These are phyloP conservation scores for Thecaphora thlaspeos DNA, from an alignment of 1,284 basidiomycete genomes.

Conservation along the genomic window DNA sequence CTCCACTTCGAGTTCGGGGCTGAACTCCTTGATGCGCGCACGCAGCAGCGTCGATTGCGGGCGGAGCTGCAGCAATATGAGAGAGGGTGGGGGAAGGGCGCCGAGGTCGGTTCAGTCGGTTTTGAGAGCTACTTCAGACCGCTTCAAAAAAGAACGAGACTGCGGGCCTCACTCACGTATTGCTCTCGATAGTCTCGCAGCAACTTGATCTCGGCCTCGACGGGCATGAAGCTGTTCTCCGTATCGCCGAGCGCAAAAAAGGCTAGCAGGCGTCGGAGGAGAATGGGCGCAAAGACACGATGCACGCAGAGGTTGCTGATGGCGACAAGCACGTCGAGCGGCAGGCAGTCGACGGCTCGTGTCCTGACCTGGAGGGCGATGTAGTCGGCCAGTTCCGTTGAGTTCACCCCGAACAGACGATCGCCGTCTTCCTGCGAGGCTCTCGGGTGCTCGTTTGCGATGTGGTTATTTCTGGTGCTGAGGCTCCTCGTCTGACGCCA, in stretches of 20 bases:
- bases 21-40: too few relatives aligned
- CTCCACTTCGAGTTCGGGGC: too few relatives aligned
- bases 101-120: too few relatives aligned
- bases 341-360: neutral
- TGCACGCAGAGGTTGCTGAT: conserved; percentile 12
- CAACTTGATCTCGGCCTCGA: conserved; percentile 8
- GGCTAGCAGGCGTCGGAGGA: conserved; percentile 6
- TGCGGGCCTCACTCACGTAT: neutral
- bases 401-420: conserved; percentile 1
- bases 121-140: too few relatives aligned
- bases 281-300: conserved; percentile 2
- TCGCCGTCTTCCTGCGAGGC: too few relatives aligned
- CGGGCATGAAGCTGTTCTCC: neutral
- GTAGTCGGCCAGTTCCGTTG: conserved; percentile 4
- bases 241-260: conserved; percentile 16
- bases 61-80: too few relatives aligned
- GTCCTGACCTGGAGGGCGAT: conserved; percentile 4
- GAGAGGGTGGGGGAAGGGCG: too few relatives aligned
- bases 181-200: conserved; percentile 1
- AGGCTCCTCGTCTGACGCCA: too few relatives aligned
- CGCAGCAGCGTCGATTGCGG: too few relatives aligned
- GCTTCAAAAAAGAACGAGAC: too few relatives aligned
- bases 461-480: too few relatives aligned
- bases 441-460: too few relatives aligned
- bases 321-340: conserved; percentile 5